These are phyloP conservation scores for Artemisia argyi DNA, from an alignment of 129 eudicot species.

Conservation along the genomic window DNA sequence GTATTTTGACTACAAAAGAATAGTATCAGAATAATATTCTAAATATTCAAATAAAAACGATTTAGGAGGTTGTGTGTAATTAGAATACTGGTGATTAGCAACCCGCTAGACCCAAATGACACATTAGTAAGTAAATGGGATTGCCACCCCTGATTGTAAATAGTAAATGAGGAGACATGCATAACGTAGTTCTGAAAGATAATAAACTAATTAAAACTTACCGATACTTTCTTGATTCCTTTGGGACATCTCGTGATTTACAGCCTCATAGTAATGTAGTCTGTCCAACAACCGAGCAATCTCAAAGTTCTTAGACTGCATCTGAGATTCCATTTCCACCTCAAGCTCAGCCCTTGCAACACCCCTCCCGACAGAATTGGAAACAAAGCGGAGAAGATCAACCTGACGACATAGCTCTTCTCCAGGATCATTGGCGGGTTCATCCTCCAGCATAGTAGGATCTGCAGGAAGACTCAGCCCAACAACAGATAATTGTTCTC, in stretches of 20 bases:
- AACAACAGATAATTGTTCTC: constrained; percentile 58
- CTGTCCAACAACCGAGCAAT: constrained; percentile 82
- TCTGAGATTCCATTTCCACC: constrained; percentile 72
- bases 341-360: constrained; percentile 82
- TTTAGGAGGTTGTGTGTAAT: too few species aligned
- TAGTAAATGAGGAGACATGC: background rate
- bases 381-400: constrained; percentile 61
- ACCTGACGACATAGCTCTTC: constrained; percentile 74
- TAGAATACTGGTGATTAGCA: background rate
- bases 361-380: constrained; percentile 79
- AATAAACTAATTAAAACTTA: constrained; percentile 34
- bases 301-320: constrained; percentile 84
- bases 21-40: too few species aligned
- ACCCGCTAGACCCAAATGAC: background rate
- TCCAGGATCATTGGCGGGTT: constrained; percentile 52
- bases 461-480: constrained; percentile 72
- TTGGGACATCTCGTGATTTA: constrained; percentile 95
- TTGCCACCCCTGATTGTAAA: background rate
- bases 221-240: constrained; percentile 97
- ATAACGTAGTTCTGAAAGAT: background rate
- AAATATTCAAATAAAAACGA: too few species aligned
- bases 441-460: constrained; percentile 50
- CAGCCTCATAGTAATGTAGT: constrained; percentile 84
- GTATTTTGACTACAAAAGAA: background rate
- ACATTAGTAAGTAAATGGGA: background rate